These are phyloP conservation scores for Globisporangium camurandrum DNA, from an alignment of 352 stramenopile species.

Conservation along the genomic window DNA sequence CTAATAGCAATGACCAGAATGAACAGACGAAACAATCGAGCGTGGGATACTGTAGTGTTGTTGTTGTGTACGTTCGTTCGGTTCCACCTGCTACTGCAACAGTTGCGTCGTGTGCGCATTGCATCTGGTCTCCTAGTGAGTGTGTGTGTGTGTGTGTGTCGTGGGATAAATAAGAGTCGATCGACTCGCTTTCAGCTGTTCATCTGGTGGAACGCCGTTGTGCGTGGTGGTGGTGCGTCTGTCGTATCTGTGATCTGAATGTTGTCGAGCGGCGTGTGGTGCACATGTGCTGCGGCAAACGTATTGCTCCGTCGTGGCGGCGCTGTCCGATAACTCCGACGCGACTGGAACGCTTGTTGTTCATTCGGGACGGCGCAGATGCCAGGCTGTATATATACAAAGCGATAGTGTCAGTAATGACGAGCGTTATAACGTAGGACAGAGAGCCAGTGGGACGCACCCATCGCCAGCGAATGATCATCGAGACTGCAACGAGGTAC, in stretches of 20 bases:
- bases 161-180: too few species aligned
- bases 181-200: too few species aligned
- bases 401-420: not conserved
- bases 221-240: not conserved
- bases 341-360: conserved; percentile 32
- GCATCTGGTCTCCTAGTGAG: too few species aligned
- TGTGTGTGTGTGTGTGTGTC: too few species aligned
- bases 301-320: not conserved
- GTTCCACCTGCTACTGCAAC: too few species aligned
- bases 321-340: conserved; percentile 6
- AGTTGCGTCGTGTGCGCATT: too few species aligned
- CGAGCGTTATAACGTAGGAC: not conserved
- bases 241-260: conserved; percentile 2
- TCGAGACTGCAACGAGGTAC: conserved; percentile 58
- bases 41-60: too few species aligned
- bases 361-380: conserved; percentile 73
- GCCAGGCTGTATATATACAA: conserved; percentile 30
- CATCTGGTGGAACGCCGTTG: conserved; percentile 11
- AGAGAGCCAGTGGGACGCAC: conserved; percentile 15
- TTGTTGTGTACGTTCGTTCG: too few species aligned
- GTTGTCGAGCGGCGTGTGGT: conserved; percentile 4
- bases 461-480: conserved; percentile 73
- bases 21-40: too few species aligned
- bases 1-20: too few species aligned
- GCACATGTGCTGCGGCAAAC: not conserved